Evolutionary conservation across 495 filamentous ascomycete genomes (phyloP).

Genomic region (Daldinia bambusicola): DNA sequence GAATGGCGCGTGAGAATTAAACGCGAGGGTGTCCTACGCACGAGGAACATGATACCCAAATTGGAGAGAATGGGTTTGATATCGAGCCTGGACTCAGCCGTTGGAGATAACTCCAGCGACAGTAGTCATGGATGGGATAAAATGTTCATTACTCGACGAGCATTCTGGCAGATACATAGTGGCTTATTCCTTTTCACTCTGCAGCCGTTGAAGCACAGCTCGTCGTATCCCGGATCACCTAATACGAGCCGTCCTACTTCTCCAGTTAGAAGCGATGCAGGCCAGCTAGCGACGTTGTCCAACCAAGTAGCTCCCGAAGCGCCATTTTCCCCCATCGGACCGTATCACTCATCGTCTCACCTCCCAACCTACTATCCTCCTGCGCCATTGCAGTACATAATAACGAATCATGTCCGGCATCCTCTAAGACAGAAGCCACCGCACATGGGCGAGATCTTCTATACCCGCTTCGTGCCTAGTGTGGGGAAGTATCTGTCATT

Average conservation of each 20-base stretch:
- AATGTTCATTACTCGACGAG: conserved; percentile 82
- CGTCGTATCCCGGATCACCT: conserved; percentile 68
- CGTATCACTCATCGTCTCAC: conserved; percentile 80
- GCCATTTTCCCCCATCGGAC: conserved; percentile 61
- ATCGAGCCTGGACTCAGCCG: conserved; percentile 75
- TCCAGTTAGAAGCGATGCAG: conserved; percentile 62
- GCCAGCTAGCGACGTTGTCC: conserved; percentile 19
- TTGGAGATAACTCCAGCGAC: conserved; percentile 73
- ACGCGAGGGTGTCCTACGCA: conserved; percentile 85
- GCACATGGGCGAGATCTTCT: conserved; percentile 87
- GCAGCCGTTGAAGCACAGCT: conserved; percentile 63
- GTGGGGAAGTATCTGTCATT: conserved; percentile 88
- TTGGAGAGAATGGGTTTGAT: conserved; percentile 93
- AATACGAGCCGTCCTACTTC: conserved; percentile 65
- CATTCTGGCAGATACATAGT: conserved; percentile 93
- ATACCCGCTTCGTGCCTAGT: conserved; percentile 85
- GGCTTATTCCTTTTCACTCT: conserved; percentile 88
- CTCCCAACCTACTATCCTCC: conserved; percentile 92
- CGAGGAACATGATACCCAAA: conserved; percentile 83
- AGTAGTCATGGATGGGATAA: conserved; percentile 73
- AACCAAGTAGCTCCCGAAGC: conserved; percentile 44
- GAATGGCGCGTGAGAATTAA: conserved; percentile 91
- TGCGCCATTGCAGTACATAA: conserved; percentile 79
- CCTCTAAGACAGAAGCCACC: conserved; percentile 90
- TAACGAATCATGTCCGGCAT: conserved; percentile 82